phyloP scores from a whole-genome alignment of 1,139 yeast species.

The Kluyveromyces marxianus region DNA sequence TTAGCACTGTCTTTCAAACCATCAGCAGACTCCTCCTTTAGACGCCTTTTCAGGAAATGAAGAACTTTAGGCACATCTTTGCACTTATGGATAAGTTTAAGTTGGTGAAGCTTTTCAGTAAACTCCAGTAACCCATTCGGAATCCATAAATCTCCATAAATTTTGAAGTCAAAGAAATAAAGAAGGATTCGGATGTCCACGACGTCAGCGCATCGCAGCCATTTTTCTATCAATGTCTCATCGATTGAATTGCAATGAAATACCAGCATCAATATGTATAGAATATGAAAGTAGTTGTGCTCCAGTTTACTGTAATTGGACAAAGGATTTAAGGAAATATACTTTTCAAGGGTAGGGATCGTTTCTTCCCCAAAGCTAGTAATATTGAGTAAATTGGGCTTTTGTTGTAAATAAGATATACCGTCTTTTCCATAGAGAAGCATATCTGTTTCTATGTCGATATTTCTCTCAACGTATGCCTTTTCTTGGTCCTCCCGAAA shows the following conservation, averaged over 20 bases:
- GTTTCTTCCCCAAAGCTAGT: conserved; percentile 19
- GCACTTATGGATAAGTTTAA: conserved; percentile 25
- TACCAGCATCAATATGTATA: conserved; percentile 18
- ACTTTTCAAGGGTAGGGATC: conserved; percentile 16
- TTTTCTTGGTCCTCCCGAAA: conserved; percentile 23
- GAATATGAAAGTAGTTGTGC: conserved; percentile 15
- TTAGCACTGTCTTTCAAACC: conserved; percentile 14
- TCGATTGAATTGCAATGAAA: conserved; percentile 22
- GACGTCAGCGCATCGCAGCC: conserved; percentile 15
- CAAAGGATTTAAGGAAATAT: conserved; percentile 9
- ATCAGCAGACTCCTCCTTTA: conserved; percentile 5
- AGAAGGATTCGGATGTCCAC: conserved; percentile 25
- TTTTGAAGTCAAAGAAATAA: conserved; percentile 19
- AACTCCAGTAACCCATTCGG: conserved; percentile 22
- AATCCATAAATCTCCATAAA: conserved; percentile 29
- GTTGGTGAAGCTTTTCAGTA: conserved; percentile 17
- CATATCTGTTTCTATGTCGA: conserved; percentile 15
- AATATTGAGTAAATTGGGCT: conserved; percentile 18
- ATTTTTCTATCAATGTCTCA: conserved; percentile 12
- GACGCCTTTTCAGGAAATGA: conserved; percentile 6
- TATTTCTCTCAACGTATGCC: conserved; percentile 14
- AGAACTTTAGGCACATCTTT: conserved; percentile 8
- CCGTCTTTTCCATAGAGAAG: conserved; percentile 16
- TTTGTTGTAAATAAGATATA: conserved; percentile 13
- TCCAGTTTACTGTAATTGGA: conserved; percentile 15